Conservation (phyloP, 2,329 filamentous ascomycete genomes). For the Claviceps fusiformis region DNA sequence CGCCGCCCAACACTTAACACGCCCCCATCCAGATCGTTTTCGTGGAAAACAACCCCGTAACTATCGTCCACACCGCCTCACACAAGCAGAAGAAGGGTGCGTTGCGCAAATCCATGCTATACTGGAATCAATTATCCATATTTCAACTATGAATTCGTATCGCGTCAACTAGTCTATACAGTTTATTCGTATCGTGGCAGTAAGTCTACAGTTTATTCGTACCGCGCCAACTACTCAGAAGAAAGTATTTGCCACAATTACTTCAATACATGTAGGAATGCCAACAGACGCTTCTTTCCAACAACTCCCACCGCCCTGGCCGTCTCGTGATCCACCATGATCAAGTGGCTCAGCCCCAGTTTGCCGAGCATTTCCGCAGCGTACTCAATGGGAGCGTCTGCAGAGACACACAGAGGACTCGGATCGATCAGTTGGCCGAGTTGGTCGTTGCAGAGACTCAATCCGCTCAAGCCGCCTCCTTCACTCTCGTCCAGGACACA, state of each 20-base stretch:
- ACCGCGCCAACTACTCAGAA: not conserved
- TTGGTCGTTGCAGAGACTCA: slow-evolving; percentile 17
- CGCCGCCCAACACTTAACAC: no score
- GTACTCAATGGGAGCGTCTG: slow-evolving; percentile 42
- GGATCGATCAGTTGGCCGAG: slow-evolving; percentile 37
- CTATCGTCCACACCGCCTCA: no score
- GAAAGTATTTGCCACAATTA: not conserved
- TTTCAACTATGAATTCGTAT: no score
- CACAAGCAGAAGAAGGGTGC: no score
- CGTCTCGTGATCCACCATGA: slow-evolving; percentile 37
- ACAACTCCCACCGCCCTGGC: slow-evolving; percentile 37
- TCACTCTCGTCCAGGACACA: slow-evolving; percentile 15
- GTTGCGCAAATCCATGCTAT: no score
- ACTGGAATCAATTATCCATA: no score
- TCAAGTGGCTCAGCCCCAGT: slow-evolving; percentile 38
- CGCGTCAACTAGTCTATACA: no score
- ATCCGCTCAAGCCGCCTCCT: slow-evolving; percentile 7
- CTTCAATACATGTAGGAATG: slow-evolving; percentile 2
- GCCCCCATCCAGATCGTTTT: no score
- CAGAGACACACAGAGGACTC: slow-evolving; percentile 36
- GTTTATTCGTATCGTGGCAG: no score
- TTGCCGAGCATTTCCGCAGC: slow-evolving; percentile 47
- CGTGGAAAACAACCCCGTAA: no score
- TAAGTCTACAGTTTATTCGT: no score
- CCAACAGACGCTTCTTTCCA: slow-evolving; percentile 39